Evolutionary conservation across 2,329 filamentous ascomycete genomes (phyloP).

Genomic region (Phaeoacremonium minimum): DNA sequence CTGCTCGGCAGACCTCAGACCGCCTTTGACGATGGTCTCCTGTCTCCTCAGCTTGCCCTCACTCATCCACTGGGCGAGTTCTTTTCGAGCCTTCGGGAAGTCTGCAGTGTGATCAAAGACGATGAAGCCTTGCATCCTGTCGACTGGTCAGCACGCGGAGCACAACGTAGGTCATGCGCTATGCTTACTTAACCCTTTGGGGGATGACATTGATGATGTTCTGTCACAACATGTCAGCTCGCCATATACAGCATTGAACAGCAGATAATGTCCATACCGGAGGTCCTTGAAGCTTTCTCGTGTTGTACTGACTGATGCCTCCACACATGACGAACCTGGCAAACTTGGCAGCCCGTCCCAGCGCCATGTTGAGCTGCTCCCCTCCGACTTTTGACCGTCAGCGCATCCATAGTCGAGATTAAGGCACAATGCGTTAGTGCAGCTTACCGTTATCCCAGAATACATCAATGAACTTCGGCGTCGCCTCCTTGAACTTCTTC

Average conservation of each 20-base stretch:
- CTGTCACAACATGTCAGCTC: slow-evolving; percentile 11
- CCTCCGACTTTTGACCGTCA: slow-evolving; percentile 49
- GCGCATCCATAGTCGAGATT: slow-evolving; percentile 1
- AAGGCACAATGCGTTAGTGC: not conserved
- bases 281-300: no score
- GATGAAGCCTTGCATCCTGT: slow-evolving; percentile 65
- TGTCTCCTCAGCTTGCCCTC: slow-evolving; percentile 70
- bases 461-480: slow-evolving; percentile 58
- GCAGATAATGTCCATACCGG: no score
- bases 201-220: slow-evolving; percentile 20
- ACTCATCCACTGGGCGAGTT: slow-evolving; percentile 63
- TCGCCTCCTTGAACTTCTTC: slow-evolving; percentile 55
- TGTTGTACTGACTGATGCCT: slow-evolving; percentile 14
- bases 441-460: slow-evolving; percentile 61
- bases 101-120: slow-evolving; percentile 62
- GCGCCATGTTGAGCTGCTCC: slow-evolving; percentile 63
- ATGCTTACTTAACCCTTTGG: slow-evolving; percentile 49
- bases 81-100: slow-evolving; percentile 51
- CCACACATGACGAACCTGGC: slow-evolving; percentile 70
- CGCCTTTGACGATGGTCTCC: slow-evolving; percentile 68
- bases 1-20: slow-evolving; percentile 58
- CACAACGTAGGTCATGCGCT: slow-evolving; percentile 35
- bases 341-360: slow-evolving; percentile 57
- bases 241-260: not conserved
- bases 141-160: not conserved